Base-by-base conservation (phyloP, 139 green algal genomes). In the Desmodesmus armatus region DNA sequence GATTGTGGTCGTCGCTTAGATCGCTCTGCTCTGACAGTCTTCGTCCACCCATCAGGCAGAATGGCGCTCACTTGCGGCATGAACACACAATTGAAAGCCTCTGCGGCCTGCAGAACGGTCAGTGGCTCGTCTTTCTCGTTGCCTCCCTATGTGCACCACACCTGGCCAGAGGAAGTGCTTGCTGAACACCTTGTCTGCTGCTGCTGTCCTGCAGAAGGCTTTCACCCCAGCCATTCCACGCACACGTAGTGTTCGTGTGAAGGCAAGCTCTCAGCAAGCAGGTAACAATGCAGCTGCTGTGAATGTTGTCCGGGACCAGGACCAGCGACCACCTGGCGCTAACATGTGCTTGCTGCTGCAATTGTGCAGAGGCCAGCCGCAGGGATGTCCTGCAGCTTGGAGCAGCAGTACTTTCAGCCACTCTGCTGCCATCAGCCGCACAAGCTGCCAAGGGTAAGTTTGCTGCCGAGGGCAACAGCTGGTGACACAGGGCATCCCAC, bases 341-440 rank as follows among this genome's bases (percentile, higher is more conserved):
- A 29, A 5, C 51, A 35, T 1, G 7, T 5, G 1, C 2, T 33
- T 33, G 19, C n/a, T 43, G 29, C 29, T 63, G 43, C 29, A 65
- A 39, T 3, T n/a, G 1, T 79, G 49, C 74, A 81, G 62, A 81
- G 5, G 40, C 43, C 7, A 60, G 29, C 65, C 72, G 74, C 44
- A 66, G 83, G 63, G 74, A 88, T 74, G 29, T 88, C 63, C 74
- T 88, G 65, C 83, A 88, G 63, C 27, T 88, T 5, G 83, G 62
- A 44, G 62, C 63, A 31, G 44, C 77, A 19, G 23, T 73, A 1
- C 63, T 63, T 35, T 44, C 72, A 19, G 13, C 51, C n/a, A 25
- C 66, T 27, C 37, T 86, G 51, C 80, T 86, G 51, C 80, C 80
- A 58, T 35, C 51, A 41, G 69, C 80, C 21, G 80, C 69, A 3